A percentile compares a stretch with the other conserved stretches of the same genome.
Conservation (phyloP, 2,329 filamentous ascomycete species). For the Fusarium neocosmosporiellum region DNA sequence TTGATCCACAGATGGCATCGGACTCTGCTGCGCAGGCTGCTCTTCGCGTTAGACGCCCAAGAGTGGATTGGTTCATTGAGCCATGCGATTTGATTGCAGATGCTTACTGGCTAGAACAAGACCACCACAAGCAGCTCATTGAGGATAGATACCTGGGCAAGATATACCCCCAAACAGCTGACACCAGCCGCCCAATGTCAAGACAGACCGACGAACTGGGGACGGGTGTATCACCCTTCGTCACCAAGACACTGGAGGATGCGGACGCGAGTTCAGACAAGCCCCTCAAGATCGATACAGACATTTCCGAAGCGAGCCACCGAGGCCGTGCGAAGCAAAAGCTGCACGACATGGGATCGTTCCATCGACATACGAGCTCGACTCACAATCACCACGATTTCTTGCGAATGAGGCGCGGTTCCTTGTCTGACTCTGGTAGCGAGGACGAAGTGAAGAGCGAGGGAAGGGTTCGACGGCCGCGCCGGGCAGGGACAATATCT, state of each 20-base stretch:
- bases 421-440: slow-evolving; percentile 71
- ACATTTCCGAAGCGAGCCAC: slow-evolving; percentile 62
- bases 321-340: slow-evolving; percentile 71
- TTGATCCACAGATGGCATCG: slow-evolving; percentile 55
- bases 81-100: slow-evolving; percentile 91
- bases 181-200: slow-evolving; percentile 46
- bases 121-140: slow-evolving; percentile 81
- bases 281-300: slow-evolving; percentile 49
- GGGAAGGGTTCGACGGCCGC: slow-evolving; percentile 47
- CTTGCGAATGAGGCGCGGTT: slow-evolving; percentile 60
- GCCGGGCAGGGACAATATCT: slow-evolving; percentile 59
- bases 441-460: slow-evolving; percentile 58
- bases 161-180: slow-evolving; percentile 68
- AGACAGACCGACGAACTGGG: slow-evolving; percentile 44
- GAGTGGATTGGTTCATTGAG: slow-evolving; percentile 86
- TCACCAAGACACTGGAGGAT: slow-evolving; percentile 41
- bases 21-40: slow-evolving; percentile 56
- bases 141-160: slow-evolving; percentile 82
- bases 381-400: slow-evolving; percentile 64
- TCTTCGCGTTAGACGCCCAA: slow-evolving; percentile 75
- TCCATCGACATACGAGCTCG: slow-evolving; percentile 65
- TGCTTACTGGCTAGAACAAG: slow-evolving; percentile 88
- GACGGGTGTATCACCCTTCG: slow-evolving; percentile 40
- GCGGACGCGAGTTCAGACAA: slow-evolving; percentile 37
- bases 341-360: slow-evolving; percentile 64